A percentile compares a stretch with the other conserved stretches of the same genome.
These are phyloP conservation scores for Podila horticola DNA, from an alignment of 192 early-diverging fungal genomes.

Conservation along the genomic window DNA sequence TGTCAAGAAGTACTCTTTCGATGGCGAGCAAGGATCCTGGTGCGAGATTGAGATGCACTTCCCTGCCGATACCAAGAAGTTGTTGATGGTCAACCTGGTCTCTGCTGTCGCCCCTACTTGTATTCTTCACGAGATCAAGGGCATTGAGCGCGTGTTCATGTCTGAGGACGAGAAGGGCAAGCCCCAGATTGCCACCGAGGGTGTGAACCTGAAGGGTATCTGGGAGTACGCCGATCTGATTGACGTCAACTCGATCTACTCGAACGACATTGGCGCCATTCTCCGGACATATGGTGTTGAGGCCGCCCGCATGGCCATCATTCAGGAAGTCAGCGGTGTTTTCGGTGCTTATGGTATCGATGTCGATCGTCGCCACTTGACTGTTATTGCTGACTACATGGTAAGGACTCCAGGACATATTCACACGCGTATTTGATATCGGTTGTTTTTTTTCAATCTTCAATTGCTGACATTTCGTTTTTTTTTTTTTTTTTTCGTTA, in stretches of 20 bases:
- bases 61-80: conserved; percentile 88
- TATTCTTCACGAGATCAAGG: conserved; percentile 87
- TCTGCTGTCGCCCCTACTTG: conserved; percentile 78
- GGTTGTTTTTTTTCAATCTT: conserved; percentile 2
- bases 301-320: conserved; percentile 91
- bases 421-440: too few relatives aligned
- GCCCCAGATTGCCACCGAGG: conserved; percentile 82
- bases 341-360: conserved; percentile 95
- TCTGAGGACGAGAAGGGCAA: conserved; percentile 69
- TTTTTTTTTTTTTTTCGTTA: background rate
- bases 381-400: conserved; percentile 99
- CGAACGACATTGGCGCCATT: conserved; percentile 97
- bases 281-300: conserved; percentile 97
- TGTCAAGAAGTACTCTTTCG: conserved; percentile 76
- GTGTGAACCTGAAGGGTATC: conserved; percentile 91
- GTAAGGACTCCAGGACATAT: conserved; percentile 39
- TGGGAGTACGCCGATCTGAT: conserved; percentile 83
- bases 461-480: background rate
- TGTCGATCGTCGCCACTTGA: conserved; percentile 95
- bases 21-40: conserved; percentile 71
- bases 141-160: conserved; percentile 83
- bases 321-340: conserved; percentile 91
- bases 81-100: conserved; percentile 92
- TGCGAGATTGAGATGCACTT: conserved; percentile 91
- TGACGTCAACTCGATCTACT: conserved; percentile 88